A percentile compares a stretch with the other conserved stretches of the same genome.
Conservation (phyloP, 805 yeast genomes). For the Metschnikowia lachancei region DNA sequence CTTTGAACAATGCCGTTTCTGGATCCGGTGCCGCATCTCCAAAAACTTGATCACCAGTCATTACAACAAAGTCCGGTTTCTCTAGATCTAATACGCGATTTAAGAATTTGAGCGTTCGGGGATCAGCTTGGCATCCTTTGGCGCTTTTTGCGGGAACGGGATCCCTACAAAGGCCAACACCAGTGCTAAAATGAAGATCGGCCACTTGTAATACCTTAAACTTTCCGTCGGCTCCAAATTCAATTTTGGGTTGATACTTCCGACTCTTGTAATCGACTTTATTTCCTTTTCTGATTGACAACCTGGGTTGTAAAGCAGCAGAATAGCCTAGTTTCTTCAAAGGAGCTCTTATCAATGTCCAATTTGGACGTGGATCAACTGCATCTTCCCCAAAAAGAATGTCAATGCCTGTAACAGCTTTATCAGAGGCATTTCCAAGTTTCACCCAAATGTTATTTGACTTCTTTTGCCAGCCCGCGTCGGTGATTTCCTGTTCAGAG, state of each 20-base stretch:
- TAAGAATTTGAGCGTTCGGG: constrained; percentile 61
- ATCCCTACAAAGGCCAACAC: constrained; percentile 75
- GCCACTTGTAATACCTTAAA: constrained; percentile 87
- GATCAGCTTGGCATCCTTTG: constrained; percentile 72
- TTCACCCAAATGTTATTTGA: constrained; percentile 60
- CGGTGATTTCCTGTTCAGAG: constrained; percentile 34
- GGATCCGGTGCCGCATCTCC: constrained; percentile 81
- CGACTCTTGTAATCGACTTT: constrained; percentile 27
- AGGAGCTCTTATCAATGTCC: constrained; percentile 45
- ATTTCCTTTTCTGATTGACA: constrained; percentile 38
- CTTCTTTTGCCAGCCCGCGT: constrained; percentile 47
- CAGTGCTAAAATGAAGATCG: constrained; percentile 87
- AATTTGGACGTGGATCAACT: constrained; percentile 72
- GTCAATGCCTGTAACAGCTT: constrained; percentile 57
- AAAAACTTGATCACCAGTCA: constrained; percentile 90
- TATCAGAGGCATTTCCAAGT: constrained; percentile 40
- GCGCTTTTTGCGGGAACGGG: constrained; percentile 53
- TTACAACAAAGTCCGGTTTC: constrained; percentile 77
- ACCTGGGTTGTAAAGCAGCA: constrained; percentile 22
- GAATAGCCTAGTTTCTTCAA: constrained; percentile 23
- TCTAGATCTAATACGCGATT: constrained; percentile 66
- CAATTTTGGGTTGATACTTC: constrained; percentile 32
- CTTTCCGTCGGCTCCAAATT: constrained; percentile 42
- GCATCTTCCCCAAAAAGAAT: constrained; percentile 71
- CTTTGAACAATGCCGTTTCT: constrained; percentile 76